Percentiles rank a stretch among this genome's conserved stretches.
phyloP scores from a whole-genome alignment of 495 filamentous ascomycete species.

The Annulohypoxylon maeteangense region DNA sequence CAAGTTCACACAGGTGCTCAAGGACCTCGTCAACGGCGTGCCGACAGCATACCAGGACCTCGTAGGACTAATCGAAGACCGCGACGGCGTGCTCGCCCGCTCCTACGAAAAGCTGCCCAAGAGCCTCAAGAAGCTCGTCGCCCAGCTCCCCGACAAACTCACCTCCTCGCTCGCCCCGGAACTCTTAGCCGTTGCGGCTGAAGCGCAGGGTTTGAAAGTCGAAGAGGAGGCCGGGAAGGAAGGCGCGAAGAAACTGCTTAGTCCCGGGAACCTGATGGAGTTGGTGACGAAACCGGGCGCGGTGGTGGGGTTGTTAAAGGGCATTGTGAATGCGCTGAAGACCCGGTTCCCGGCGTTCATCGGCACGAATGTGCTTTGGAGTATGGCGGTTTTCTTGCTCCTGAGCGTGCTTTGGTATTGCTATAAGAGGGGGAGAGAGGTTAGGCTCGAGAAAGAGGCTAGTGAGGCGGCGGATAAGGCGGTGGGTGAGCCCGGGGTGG shows the following conservation, averaged over 20 bases:
- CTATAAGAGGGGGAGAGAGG: conserved; percentile 90
- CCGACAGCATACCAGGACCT: conserved; percentile 94
- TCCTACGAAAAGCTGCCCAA: conserved; percentile 81
- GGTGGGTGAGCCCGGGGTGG: not conserved
- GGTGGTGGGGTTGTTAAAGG: conserved; percentile 80
- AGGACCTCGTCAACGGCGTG: conserved; percentile 89
- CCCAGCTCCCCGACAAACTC: conserved; percentile 84
- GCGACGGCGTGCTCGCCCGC: conserved; percentile 76
- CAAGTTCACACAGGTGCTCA: conserved; percentile 88
- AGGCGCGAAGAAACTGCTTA: conserved; percentile 39
- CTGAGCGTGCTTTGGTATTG: conserved; percentile 97
- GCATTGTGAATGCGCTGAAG: conserved; percentile 85
- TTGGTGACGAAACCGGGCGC: conserved; percentile 88
- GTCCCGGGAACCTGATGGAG: conserved; percentile 68
- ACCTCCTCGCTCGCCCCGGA: conserved; percentile 79
- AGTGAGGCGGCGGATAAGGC: conserved; percentile 7
- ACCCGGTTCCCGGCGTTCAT: conserved; percentile 86
- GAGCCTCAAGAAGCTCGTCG: conserved; percentile 87
- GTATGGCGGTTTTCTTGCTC: conserved; percentile 83
- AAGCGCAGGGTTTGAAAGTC: conserved; percentile 68
- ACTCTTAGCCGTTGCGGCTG: conserved; percentile 77
- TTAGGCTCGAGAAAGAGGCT: conserved; percentile 76
- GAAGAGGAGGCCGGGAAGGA: not conserved
- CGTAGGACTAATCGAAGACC: conserved; percentile 80
- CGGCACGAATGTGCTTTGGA: conserved; percentile 86